phyloP scores from a whole-genome alignment of 768 basidiomycete species.

The Goffeauzyma gilvescens region DNA sequence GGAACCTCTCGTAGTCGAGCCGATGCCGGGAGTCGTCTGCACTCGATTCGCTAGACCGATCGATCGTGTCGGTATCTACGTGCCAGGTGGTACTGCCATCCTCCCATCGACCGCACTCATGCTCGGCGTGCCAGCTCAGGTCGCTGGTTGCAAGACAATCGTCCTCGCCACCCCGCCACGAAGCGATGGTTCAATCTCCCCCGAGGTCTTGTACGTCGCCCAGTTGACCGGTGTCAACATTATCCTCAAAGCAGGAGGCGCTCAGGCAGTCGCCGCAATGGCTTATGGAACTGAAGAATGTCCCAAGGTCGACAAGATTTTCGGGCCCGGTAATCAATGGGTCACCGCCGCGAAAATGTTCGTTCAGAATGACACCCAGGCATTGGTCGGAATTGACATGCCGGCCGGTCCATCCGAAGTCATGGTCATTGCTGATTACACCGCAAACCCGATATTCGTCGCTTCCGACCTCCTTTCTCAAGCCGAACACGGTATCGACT shows the following conservation, averaged over 20 bases:
- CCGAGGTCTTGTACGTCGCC: conserved; percentile 95
- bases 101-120: conserved; percentile 92
- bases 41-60: conserved; percentile 90
- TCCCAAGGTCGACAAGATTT: conserved; percentile 97
- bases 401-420: conserved; percentile 97
- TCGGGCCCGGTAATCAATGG: conserved; percentile 98
- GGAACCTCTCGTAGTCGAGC: conserved; percentile 61
- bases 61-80: conserved; percentile 83
- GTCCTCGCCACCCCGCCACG: conserved; percentile 93
- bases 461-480: conserved; percentile 94
- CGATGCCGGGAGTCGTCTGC: conserved; percentile 94
- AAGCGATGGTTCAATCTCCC: conserved; percentile 75
- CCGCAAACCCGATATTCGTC: conserved; percentile 69
- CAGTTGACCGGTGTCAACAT: conserved; percentile 73
- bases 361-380: conserved; percentile 94
- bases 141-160: conserved; percentile 79
- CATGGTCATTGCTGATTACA: conserved; percentile 79
- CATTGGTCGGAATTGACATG: conserved; percentile 94
- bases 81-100: conserved; percentile 91
- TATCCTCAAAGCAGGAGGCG: conserved; percentile 85
- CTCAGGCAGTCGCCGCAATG: conserved; percentile 85
- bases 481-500: conserved; percentile 94
- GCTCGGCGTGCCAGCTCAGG: conserved; percentile 94
- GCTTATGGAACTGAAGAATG: conserved; percentile 91
- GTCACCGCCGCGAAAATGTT: conserved; percentile 99